Base-by-base conservation (phyloP, 371 early-diverging fungal species). In the Mucor racemosus region DNA sequence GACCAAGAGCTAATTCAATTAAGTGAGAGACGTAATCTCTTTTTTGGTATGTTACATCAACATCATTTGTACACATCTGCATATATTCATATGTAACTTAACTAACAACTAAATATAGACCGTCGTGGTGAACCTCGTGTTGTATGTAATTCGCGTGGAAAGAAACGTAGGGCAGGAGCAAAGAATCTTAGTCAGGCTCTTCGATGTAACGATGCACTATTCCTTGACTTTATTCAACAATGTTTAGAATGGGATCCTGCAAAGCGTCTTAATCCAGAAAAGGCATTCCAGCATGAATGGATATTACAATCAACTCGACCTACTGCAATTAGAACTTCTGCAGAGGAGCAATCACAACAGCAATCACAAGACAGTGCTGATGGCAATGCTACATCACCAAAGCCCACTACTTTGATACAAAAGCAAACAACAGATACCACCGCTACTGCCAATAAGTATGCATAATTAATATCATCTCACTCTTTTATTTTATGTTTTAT, bases 171-270 rank as follows among this genome's bases (percentile, higher is more conserved):
- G n/a, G 94, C 95, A 11, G 88, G 87, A 1, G 81, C 90, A 33
- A 93, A 94, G 74, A 84, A 91, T 6, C 77, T 98, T 50, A 76
- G 75, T 3, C 86, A 88, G 39, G 91, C 86, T 21, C 75, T 97
- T 57, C 82, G 87, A 55, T 89, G 93, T 50, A 72, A 76, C 62
- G 96, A 97, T 65, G 76, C 77, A 21, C 68, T 80, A 8, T 95
- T 97, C 68, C 69, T 96, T 17, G 94, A 97, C 62, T 97, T 98
- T 81, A 77, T 98, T 42, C 69, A 84, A 33, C 82, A 85, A 19
- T 94, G 97, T 65, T 76, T 98, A 39, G 81, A 84, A 44, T 98
- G 97, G 96, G 95, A 96, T 73, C 97, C 97, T n/a, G 86, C 88
- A 50, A 88, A 85, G 65, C 88, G 98, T 13, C 88, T 97, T 84